phyloP scores from a whole-genome alignment of 495 filamentous ascomycete genomes.

The Aspergillus conjunctus region DNA sequence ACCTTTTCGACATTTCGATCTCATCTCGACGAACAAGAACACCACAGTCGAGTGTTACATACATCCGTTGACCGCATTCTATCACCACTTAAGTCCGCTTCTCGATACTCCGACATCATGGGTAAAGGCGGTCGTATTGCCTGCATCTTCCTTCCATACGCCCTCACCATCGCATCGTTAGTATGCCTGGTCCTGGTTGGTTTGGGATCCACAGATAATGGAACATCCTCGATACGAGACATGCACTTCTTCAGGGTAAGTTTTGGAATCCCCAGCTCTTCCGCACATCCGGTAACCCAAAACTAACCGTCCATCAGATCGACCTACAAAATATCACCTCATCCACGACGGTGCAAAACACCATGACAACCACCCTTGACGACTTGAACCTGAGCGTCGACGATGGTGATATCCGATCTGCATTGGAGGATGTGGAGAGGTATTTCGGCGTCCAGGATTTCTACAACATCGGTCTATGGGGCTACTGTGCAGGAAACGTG shows the following conservation, averaged over 20 bases:
- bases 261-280: slow-evolving; percentile 1
- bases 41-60: background rate
- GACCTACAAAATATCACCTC: slow-evolving; percentile 44
- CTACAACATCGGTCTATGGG: slow-evolving; percentile 84
- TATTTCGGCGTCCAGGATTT: slow-evolving; percentile 68
- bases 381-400: slow-evolving; percentile 36
- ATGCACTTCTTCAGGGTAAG: slow-evolving; percentile 76
- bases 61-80: background rate
- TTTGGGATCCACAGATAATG: slow-evolving; percentile 69
- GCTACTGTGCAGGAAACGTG: slow-evolving; percentile 76
- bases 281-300: background rate
- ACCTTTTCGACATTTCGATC: too few relatives aligned
- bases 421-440: slow-evolving; percentile 37
- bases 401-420: slow-evolving; percentile 32
- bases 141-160: slow-evolving; percentile 81
- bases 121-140: slow-evolving; percentile 73
- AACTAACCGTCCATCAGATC: slow-evolving; percentile 33
- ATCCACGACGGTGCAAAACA: slow-evolving; percentile 30
- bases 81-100: background rate
- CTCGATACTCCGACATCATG: slow-evolving; percentile 49
- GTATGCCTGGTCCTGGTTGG: slow-evolving; percentile 73
- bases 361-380: slow-evolving; percentile 28
- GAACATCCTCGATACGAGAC: slow-evolving; percentile 47
- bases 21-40: background rate
- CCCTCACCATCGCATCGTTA: slow-evolving; percentile 70